Conservation (phyloP, 179 eudicot species). For the Beta macrorhiza region DNA sequence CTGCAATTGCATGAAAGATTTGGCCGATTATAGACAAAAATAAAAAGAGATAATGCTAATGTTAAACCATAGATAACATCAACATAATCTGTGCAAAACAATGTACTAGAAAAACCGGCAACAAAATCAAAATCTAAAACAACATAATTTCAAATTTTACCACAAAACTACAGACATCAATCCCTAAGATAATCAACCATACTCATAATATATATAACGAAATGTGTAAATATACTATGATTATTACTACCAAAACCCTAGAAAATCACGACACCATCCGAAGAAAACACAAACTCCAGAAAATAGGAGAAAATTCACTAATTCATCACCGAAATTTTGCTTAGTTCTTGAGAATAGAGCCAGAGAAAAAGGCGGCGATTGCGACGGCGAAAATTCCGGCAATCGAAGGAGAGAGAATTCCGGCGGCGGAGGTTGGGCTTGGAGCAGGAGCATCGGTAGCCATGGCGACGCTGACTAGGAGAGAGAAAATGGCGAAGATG, state of each 20-base stretch:
- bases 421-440: constrained; percentile 41
- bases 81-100: no score
- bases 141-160: no score
- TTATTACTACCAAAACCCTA: background rate
- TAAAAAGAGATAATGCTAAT: no score
- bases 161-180: background rate
- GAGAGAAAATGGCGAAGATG: constrained; percentile 21
- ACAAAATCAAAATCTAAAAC: no score
- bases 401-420: constrained; percentile 33
- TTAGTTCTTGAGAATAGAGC: constrained; percentile 45
- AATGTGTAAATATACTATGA: constrained; percentile 3
- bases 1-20: no score
- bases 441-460: constrained; percentile 58
- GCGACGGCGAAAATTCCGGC: constrained; percentile 27
- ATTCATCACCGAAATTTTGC: background rate
- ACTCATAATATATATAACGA: background rate
- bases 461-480: constrained; percentile 25
- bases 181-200: background rate
- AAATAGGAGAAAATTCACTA: background rate
- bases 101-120: no score
- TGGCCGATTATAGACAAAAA: no score
- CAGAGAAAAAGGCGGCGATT: constrained; percentile 33
- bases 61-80: no score
- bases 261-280: background rate
- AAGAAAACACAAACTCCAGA: background rate